Conservation (phyloP, 306 rosid genomes). For the Rubus idaeus region DNA sequence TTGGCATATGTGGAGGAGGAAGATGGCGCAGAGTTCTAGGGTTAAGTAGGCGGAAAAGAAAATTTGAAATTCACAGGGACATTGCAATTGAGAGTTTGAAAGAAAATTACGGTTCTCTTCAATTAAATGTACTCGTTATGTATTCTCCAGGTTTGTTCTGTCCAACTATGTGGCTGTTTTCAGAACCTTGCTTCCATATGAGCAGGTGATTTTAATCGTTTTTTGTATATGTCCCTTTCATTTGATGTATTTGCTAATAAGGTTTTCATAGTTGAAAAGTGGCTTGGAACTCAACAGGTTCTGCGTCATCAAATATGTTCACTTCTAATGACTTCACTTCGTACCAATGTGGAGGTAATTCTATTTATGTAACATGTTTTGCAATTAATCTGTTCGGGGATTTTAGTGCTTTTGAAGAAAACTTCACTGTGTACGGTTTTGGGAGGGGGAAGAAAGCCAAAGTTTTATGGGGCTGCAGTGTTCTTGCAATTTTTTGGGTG, state of each 20-base stretch:
- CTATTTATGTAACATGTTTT: slow-evolving; percentile 28
- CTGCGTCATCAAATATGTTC: slow-evolving; percentile 83
- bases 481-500: too few relatives aligned
- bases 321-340: slow-evolving; percentile 89
- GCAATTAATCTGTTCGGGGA: slow-evolving; percentile 12
- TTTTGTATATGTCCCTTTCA: slow-evolving; percentile 22
- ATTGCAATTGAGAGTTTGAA: neutral
- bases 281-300: slow-evolving; percentile 51
- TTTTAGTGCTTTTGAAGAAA: slow-evolving; percentile 25
- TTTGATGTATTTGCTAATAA: slow-evolving; percentile 18
- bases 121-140: slow-evolving; percentile 10
- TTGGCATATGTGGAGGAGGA: neutral
- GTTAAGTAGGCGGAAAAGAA: neutral
- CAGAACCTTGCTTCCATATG: slow-evolving; percentile 76
- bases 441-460: too few relatives aligned
- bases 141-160: slow-evolving; percentile 66
- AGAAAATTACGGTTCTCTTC: slow-evolving; percentile 18
- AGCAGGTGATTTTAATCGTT: slow-evolving; percentile 59
- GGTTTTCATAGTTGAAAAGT: slow-evolving; percentile 24
- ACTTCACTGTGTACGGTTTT: slow-evolving; percentile 13
- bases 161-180: slow-evolving; percentile 89
- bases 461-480: too few relatives aligned
- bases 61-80: neutral
- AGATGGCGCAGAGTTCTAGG: neutral
- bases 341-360: slow-evolving; percentile 86